phyloP scores from a whole-genome alignment of 768 basidiomycete genomes.

The Phallus indusiatus region DNA sequence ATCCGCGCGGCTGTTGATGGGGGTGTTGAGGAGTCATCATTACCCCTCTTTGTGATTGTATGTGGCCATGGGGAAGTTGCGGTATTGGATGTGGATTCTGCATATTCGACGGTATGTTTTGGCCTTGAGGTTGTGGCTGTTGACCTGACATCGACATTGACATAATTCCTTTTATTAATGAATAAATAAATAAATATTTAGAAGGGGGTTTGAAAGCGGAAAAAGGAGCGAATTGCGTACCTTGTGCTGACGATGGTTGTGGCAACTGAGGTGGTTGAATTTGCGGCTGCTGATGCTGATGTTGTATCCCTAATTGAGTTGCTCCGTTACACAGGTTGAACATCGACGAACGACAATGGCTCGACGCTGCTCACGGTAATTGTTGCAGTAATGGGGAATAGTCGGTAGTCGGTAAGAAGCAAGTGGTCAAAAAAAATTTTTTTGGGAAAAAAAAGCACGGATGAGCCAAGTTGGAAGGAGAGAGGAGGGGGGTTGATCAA shows the following conservation, averaged over 20 bases:
- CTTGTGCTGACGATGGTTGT: neutral
- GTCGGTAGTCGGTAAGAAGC: too few species aligned
- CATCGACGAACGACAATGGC: neutral
- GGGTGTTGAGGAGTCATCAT: neutral
- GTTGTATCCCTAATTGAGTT: neutral
- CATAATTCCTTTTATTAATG: neutral
- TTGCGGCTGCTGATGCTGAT: neutral
- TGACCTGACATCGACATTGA: neutral
- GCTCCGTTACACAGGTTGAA: neutral
- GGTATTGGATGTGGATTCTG: neutral
- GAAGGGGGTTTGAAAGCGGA: neutral
- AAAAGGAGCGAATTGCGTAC: neutral
- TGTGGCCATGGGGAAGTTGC: neutral
- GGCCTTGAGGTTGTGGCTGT: neutral
- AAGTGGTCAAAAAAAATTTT: too few species aligned
- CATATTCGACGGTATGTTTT: neutral
- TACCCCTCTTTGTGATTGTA: neutral
- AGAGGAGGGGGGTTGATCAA: too few species aligned
- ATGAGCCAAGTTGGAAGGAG: too few species aligned
- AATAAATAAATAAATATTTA: neutral
- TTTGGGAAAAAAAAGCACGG: too few species aligned
- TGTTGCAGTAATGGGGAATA: neutral
- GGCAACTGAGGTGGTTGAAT: neutral
- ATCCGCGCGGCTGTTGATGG: neutral
- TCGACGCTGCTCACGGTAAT: neutral